phyloP scores from a whole-genome alignment of 768 basidiomycete species.

The Rhodotorula graminis region DNA sequence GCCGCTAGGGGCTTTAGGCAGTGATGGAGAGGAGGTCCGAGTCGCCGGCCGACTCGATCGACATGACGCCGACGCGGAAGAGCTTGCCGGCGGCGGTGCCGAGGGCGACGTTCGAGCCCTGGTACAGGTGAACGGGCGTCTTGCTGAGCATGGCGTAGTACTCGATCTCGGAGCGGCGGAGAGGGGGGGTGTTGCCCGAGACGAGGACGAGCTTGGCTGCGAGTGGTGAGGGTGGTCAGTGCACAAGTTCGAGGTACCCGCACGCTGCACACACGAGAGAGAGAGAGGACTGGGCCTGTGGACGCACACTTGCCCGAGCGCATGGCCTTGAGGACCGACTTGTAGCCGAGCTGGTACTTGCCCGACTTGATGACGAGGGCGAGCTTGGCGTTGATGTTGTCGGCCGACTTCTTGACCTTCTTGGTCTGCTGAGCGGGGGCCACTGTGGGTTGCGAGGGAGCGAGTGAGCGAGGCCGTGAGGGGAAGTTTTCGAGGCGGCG shows the following conservation, averaged over 20 bases:
- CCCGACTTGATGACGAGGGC: constrained; percentile 96
- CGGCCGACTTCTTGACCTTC: constrained; percentile 38
- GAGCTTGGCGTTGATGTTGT: constrained; percentile 43
- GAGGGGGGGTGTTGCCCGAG: constrained; percentile 96
- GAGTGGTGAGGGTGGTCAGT: too few species aligned
- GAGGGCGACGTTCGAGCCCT: constrained; percentile 93
- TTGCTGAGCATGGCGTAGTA: constrained; percentile 92
- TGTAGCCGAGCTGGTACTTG: constrained; percentile 95
- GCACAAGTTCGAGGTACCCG: too few species aligned
- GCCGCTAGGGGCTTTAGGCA: too few species aligned
- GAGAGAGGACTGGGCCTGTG: background rate
- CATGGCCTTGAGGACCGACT: constrained; percentile 97
- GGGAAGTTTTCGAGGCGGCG: background rate
- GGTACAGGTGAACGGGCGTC: constrained; percentile 96
- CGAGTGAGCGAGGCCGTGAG: too few species aligned
- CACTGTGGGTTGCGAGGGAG: constrained; percentile 5
- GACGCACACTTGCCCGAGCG: constrained; percentile 90
- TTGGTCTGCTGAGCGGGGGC: constrained; percentile 27
- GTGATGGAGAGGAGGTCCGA: constrained; percentile 80
- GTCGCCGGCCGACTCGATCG: constrained; percentile 90
- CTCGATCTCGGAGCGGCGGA: constrained; percentile 98
- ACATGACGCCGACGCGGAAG: constrained; percentile 99
- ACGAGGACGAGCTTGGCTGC: constrained; percentile 97
- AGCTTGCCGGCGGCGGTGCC: constrained; percentile 98
- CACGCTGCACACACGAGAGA: too few species aligned